Base-by-base conservation (phyloP, 2,329 filamentous ascomycete genomes). In the Tolypocladium tundrense region DNA sequence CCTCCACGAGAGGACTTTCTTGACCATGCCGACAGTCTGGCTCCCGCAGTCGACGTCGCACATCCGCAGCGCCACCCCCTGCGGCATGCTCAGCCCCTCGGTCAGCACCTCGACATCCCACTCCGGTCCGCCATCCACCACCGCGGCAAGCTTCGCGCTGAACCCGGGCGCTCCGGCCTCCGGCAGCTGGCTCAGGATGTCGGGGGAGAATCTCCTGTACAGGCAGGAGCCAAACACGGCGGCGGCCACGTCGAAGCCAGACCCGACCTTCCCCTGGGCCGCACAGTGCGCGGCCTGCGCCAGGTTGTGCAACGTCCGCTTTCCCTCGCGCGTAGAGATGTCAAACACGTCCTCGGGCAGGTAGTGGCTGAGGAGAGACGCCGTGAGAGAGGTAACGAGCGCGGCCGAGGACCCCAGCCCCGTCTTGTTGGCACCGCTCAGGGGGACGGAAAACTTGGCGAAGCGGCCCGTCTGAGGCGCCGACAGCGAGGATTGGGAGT, bases 11-110 rank as follows among this genome's bases (percentile, higher is more conserved):
- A 97, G 79, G 16, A 99, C 90, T 69, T 90, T 84, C 75, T 93
- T 96, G 42, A 97, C 94, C 94, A 99, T 97, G 16, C 91, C 84
- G 0, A 96, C 92, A 9, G 93, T 97, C 76, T 96, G 84, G 54
- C 88, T 93, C 39, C 94, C 94, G 69, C 92, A 96, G 70, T 95
- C 90, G 8, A 99, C 94, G 69, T 99, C 94, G 68, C 91, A 96
- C 87, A 99, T 94, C 60, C 95, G 83, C 63, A 97, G 78, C 31
- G 88, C 82, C 64, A 96, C 76, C 0, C 90, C 90, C 1, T 72
- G 66, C 0, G 93, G 92, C 59, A 97, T 79, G 60, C 79, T 80
- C 56, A 93, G 85, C 19, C 79, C 82, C 6, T 86, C 84, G 66
- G 90, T 88, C 39, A 75, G 73, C 54, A 95, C 85, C 66, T 91